Percentiles rank a stretch among this genome's conserved stretches.
Evolutionary conservation across 495 filamentous ascomycete genomes (phyloP).

Genomic region (Xylaria flabelliformis): DNA sequence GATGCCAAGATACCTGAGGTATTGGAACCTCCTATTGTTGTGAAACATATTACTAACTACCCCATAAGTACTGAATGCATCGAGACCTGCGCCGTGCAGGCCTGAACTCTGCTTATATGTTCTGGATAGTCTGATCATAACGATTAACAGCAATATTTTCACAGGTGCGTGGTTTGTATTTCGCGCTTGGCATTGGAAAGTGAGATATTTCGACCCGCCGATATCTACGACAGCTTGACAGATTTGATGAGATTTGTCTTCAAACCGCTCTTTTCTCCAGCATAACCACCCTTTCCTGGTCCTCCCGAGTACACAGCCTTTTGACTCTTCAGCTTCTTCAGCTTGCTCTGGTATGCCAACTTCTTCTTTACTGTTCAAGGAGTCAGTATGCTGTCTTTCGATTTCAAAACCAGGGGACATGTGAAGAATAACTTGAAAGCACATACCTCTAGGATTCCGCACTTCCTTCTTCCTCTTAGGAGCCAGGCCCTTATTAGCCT

Average conservation of each 20-base stretch:
- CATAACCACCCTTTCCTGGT: slow-evolving; percentile 85
- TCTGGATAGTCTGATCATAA: background rate
- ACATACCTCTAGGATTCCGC: slow-evolving; percentile 74
- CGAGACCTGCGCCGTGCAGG: background rate
- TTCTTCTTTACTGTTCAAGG: slow-evolving; percentile 81
- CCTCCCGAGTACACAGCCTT: slow-evolving; percentile 87
- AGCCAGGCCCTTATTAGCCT: slow-evolving; percentile 96
- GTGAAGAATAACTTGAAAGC: background rate
- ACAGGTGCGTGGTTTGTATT: background rate
- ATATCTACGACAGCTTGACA: slow-evolving; percentile 71
- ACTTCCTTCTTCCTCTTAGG: slow-evolving; percentile 90
- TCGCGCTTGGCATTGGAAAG: background rate
- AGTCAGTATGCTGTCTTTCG: slow-evolving; percentile 5
- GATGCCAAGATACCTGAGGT: background rate
- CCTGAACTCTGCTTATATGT: background rate
- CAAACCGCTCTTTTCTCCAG: slow-evolving; percentile 93
- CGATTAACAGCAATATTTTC: background rate
- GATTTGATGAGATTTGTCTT: slow-evolving; percentile 93
- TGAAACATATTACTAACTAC: background rate
- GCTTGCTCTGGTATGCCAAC: slow-evolving; percentile 89
- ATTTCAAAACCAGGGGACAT: background rate
- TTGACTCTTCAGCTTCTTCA: slow-evolving; percentile 89
- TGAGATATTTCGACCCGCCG: background rate
- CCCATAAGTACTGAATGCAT: background rate
- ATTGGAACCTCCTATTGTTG: background rate